These are phyloP conservation scores for Ajuga chamaepitys DNA, from an alignment of 257 asterid genomes.

Conservation along the genomic window DNA sequence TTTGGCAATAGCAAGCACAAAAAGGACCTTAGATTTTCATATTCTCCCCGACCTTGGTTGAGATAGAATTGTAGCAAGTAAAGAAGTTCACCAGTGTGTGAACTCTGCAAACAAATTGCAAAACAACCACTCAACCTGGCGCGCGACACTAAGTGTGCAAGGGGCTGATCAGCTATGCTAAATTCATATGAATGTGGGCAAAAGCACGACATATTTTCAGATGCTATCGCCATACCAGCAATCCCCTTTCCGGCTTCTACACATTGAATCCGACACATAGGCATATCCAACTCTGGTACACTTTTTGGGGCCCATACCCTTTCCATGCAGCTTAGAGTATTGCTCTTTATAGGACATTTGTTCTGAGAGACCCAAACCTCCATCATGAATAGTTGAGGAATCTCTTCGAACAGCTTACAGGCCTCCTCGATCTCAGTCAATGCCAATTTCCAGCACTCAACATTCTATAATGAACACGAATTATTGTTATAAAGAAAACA, in stretches of 20 bases:
- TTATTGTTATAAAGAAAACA: too few species aligned
- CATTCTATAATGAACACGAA: background rate
- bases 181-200: background rate
- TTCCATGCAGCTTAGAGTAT: background rate
- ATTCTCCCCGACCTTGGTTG: background rate
- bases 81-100: background rate
- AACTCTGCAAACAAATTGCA: slow-evolving; percentile 1
- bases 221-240: background rate
- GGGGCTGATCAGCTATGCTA: slow-evolving; percentile 4
- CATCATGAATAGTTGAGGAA: background rate
- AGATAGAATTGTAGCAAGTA: background rate
- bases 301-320: too few species aligned
- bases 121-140: background rate
- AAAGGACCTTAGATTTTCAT: background rate
- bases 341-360: background rate
- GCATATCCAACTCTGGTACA: background rate
- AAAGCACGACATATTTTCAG: background rate
- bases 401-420: background rate
- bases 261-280: background rate
- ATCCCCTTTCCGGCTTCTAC: background rate
- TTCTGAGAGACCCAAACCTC: background rate
- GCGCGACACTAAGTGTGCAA: background rate
- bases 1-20: background rate
- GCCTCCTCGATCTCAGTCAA: background rate
- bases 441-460: background rate